Evolutionary conservation across 2,329 filamentous ascomycete genomes (phyloP).

Genomic region (Colletotrichum sublineola): DNA sequence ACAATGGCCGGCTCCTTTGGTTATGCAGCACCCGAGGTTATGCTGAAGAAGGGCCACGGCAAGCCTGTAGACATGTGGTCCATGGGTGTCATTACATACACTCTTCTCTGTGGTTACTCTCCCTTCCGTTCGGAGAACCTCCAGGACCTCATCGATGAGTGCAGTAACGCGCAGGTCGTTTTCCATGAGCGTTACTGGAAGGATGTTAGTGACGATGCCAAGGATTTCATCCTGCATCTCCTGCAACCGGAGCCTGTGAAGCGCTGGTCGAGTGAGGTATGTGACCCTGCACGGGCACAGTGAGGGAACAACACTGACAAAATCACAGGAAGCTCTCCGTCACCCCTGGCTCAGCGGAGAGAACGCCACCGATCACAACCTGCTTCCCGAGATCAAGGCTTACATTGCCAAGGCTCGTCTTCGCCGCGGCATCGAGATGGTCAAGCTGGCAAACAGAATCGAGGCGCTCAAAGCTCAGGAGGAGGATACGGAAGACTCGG

Average conservation of each 20-base stretch:
- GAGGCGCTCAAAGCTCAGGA: constrained; percentile 94
- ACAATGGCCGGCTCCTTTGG: constrained; percentile 99
- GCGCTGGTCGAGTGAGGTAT: constrained; percentile 82
- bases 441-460: constrained; percentile 96
- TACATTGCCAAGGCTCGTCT: constrained; percentile 94
- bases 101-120: constrained; percentile 96
- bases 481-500: constrained; percentile 82
- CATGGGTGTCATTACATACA: constrained; percentile 98
- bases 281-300: constrained; percentile 43
- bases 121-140: constrained; percentile 97
- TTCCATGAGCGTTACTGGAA: constrained; percentile 99
- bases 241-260: constrained; percentile 83
- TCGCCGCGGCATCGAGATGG: constrained; percentile 92
- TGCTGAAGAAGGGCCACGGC: constrained; percentile 97
- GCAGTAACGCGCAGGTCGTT: constrained; percentile 83
- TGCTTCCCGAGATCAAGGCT: constrained; percentile 95
- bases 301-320: constrained; percentile 14
- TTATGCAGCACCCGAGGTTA: constrained; percentile 97
- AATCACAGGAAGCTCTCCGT: constrained; percentile 75
- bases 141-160: constrained; percentile 94
- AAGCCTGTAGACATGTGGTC: constrained; percentile 99
- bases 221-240: constrained; percentile 89
- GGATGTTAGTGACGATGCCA: constrained; percentile 94
- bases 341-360: constrained; percentile 93
- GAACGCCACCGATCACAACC: constrained; percentile 93